Evolutionary conservation across 169 alveolate genomes (phyloP), one percentile per base, ranked within the genome.

Genomic region (Hammondia hammondi): DNA sequence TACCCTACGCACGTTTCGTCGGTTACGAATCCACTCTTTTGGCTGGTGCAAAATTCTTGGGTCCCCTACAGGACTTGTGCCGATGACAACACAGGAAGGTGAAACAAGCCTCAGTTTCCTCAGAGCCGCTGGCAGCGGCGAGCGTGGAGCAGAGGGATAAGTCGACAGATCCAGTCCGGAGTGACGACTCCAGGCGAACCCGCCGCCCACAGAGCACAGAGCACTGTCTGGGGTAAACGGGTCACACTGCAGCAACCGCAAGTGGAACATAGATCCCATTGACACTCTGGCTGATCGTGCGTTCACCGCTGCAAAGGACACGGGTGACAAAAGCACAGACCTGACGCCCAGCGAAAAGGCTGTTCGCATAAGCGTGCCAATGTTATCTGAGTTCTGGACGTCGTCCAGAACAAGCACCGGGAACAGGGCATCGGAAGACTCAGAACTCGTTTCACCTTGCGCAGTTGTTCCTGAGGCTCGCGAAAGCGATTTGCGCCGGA

Each of bases 201-300:
- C 77, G 27, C 35, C 27, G 77, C 77, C 77, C 77, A 27, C 32
- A 14, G 77, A 27, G 32, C 77, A 67, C 35, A 67, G 1, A 32
- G 48, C 87, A 19, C 48, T 19, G 56, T 77, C 87, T 32, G 45
- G 21, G 32, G 48, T 9, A 32, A n/a, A 39, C 0, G 70, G 29
- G 21, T 85, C 91, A 17, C 81, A 48, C 21, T 85, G 0, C 9
- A 43, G 48, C 32, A 85, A 14, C 32, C 73, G 45, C n/a, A 85
- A 48, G 77, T 85, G 91, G 77, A 85, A 85, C 91, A 85, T 29
- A 43, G 91, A 27, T n/a, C 91, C 91, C 77, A 85, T 85, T 24
- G 77, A 46, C 48, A 85, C 91, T 29, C 91, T 43, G 56, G 81
- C 72, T 3, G 91, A 43, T 14, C 91, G 72, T 6, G 91, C 91